These are phyloP conservation scores for Silene uniflora DNA, from an alignment of 148 eudicot species.

Conservation along the genomic window DNA sequence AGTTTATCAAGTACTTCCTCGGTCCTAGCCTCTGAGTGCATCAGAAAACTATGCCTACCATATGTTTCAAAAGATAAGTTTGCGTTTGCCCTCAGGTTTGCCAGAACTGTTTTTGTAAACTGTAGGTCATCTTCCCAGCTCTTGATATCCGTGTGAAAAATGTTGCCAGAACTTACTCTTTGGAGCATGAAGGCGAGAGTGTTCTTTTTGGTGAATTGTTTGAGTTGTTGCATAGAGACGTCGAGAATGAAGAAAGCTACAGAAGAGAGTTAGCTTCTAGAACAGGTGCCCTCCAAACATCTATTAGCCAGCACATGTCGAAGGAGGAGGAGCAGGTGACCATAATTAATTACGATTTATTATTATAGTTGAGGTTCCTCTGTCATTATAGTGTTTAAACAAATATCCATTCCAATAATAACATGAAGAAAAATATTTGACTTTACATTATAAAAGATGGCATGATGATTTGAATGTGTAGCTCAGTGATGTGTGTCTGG, in stretches of 20 bases:
- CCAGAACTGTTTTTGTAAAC: not conserved
- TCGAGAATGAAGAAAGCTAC: conserved; percentile 65
- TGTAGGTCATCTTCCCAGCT: conserved; percentile 94
- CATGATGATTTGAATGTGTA: not conserved
- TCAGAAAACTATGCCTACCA: not conserved
- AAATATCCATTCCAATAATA: not conserved
- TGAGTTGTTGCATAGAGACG: conserved; percentile 51
- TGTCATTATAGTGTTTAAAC: not conserved
- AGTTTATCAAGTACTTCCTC: not conserved
- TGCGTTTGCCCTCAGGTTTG: not conserved
- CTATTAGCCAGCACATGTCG: conserved; percentile 95
- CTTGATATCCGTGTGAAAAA: conserved; percentile 97
- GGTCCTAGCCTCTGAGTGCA: no score
- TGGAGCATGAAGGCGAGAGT: conserved; percentile 97
- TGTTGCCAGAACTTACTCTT: conserved; percentile 92
- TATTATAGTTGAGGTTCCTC: not conserved
- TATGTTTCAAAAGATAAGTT: not conserved
- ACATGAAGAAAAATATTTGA: not conserved
- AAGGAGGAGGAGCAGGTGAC: conserved; percentile 96
- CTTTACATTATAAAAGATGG: not conserved
- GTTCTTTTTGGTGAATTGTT: conserved; percentile 84
- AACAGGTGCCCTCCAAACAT: conserved; percentile 88
- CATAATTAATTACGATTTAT: no score
- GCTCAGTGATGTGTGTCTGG: not conserved
- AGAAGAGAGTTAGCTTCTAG: conserved; percentile 90